A percentile compares a stretch with the other conserved stretches of the same genome.
phyloP scores from a whole-genome alignment of 257 asterid genomes.

The Penstemon davidsonii region DNA sequence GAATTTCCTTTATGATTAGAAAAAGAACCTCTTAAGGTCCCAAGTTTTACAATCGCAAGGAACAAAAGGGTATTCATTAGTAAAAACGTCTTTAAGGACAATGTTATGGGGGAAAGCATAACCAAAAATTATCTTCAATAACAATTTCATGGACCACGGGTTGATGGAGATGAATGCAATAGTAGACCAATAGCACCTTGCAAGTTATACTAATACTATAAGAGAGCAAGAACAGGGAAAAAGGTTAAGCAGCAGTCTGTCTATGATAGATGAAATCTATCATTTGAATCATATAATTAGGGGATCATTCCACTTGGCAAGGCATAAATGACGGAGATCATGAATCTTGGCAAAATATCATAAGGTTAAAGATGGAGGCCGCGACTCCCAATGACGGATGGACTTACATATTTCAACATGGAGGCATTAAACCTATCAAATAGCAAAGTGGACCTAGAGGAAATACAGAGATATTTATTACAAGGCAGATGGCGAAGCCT shows the following conservation, averaged over 20 bases:
- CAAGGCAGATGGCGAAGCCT: not conserved
- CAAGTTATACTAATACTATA: not conserved
- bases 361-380: not conserved
- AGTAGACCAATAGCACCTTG: too few relatives aligned
- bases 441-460: not conserved
- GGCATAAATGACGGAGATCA: not conserved
- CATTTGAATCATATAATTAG: conserved; percentile 5
- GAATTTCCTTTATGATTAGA: too few relatives aligned
- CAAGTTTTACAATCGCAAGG: too few relatives aligned
- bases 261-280: not conserved
- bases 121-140: too few relatives aligned
- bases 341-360: not conserved
- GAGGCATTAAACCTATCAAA: not conserved
- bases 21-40: too few relatives aligned
- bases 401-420: not conserved
- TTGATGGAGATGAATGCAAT: too few relatives aligned
- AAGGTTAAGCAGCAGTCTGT: not conserved
- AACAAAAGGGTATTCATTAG: too few relatives aligned
- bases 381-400: not conserved
- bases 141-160: too few relatives aligned
- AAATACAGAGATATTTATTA: not conserved
- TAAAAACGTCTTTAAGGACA: too few relatives aligned
- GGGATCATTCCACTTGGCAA: not conserved
- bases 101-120: too few relatives aligned
- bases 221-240: not conserved